Evolutionary conservation across 768 basidiomycete genomes (phyloP).

Genomic region (Mycena filopes): DNA sequence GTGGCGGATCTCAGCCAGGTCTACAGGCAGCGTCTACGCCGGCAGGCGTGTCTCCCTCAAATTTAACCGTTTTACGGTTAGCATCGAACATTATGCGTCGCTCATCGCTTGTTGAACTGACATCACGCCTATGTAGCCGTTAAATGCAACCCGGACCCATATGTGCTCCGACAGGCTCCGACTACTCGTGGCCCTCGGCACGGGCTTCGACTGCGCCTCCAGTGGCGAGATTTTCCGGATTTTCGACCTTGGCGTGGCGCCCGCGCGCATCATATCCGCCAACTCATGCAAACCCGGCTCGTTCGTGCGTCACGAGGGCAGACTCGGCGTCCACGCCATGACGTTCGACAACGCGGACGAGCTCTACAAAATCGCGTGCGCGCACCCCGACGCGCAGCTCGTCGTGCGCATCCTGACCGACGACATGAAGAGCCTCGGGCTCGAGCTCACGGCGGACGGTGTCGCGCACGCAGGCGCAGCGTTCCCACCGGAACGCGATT

Average conservation of each 20-base stretch:
- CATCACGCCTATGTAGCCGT: conserved; percentile 72
- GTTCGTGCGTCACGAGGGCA: conserved; percentile 88
- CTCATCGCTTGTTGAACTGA: conserved; percentile 35
- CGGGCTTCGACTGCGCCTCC: conserved; percentile 98
- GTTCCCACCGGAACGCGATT: conserved; percentile 65
- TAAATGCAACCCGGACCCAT: conserved; percentile 98
- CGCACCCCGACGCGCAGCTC: conserved; percentile 84
- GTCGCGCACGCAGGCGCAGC: conserved; percentile 56
- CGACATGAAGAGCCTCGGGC: conserved; percentile 92
- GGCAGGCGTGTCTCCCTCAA: conserved; percentile 80
- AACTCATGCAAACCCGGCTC: conserved; percentile 98
- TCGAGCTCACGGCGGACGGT: conserved; percentile 34
- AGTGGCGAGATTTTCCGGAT: conserved; percentile 92
- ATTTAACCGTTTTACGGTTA: conserved; percentile 94
- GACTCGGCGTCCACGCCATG: conserved; percentile 87
- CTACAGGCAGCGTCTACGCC: conserved; percentile 85
- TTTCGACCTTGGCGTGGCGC: conserved; percentile 78
- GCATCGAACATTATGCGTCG: conserved; percentile 28
- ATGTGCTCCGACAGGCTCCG: conserved; percentile 91
- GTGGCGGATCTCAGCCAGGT: conserved; percentile 93
- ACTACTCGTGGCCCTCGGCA: conserved; percentile 87
- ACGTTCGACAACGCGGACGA: conserved; percentile 99
- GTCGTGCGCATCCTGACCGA: conserved; percentile 96
- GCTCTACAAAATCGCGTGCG: conserved; percentile 88
- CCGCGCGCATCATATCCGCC: conserved; percentile 92